phyloP scores from a whole-genome alignment of 2,329 filamentous ascomycete species.

The Hortaea werneckii region DNA sequence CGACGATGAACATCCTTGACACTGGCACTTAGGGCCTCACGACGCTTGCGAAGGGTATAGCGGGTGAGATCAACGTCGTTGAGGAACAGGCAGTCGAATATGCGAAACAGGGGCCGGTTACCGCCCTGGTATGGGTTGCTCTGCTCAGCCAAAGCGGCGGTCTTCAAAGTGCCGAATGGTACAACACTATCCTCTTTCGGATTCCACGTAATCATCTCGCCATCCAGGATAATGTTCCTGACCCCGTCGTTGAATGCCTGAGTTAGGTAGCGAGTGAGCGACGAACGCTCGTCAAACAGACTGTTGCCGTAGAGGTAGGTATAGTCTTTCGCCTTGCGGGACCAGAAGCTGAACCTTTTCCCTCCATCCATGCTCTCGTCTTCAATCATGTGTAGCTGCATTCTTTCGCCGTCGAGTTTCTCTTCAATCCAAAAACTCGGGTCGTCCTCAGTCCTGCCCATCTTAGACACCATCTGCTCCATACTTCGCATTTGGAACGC shows the following conservation, averaged over 20 bases:
- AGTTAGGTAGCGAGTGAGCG: constrained; percentile 69
- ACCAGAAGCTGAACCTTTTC: constrained; percentile 77
- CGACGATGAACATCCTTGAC: constrained; percentile 62
- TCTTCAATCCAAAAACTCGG: constrained; percentile 92
- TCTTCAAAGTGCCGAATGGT: constrained; percentile 86
- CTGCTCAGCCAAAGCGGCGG: constrained; percentile 71
- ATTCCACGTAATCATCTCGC: constrained; percentile 99
- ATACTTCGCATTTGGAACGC: constrained; percentile 82
- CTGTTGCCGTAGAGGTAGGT: constrained; percentile 82
- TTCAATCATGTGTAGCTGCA: constrained; percentile 86
- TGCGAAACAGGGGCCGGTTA: constrained; percentile 65
- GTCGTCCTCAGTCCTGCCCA: constrained; percentile 58
- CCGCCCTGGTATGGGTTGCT: constrained; percentile 58
- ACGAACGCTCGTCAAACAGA: constrained; percentile 62
- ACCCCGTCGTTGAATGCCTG: constrained; percentile 69
- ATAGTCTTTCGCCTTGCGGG: constrained; percentile 90
- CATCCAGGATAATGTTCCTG: constrained; percentile 80
- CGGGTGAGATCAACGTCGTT: constrained; percentile 71
- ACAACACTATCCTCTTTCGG: constrained; percentile 74
- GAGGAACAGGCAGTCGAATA: constrained; percentile 86
- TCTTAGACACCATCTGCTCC: constrained; percentile 63
- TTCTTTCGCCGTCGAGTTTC: constrained; percentile 91
- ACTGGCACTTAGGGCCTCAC: constrained; percentile 61
- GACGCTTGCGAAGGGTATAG: constrained; percentile 74
- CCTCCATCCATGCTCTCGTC: constrained; percentile 60